Evolutionary conservation across 805 yeast genomes (phyloP).

Genomic region (Priceomyces castillae): DNA sequence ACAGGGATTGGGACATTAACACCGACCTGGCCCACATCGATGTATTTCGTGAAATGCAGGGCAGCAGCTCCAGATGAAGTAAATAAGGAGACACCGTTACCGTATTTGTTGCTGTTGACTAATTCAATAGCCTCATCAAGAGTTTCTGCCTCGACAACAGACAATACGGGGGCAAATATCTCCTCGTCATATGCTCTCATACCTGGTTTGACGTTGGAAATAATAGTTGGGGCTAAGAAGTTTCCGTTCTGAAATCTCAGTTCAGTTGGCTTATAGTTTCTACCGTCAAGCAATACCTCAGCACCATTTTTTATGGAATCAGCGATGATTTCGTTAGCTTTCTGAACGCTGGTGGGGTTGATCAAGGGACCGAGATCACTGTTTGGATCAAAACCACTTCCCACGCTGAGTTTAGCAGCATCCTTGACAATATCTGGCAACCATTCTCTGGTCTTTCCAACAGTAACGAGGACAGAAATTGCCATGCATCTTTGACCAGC

Average conservation of each 20-base stretch:
- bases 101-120: conserved; percentile 57
- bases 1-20: conserved; percentile 79
- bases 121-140: conserved; percentile 66
- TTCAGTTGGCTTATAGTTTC: conserved; percentile 42
- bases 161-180: conserved; percentile 73
- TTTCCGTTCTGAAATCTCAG: conserved; percentile 51
- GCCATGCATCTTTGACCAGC: conserved; percentile 88
- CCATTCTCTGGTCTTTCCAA: conserved; percentile 66
- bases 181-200: conserved; percentile 73
- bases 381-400: conserved; percentile 63
- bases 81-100: conserved; percentile 71
- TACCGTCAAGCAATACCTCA: conserved; percentile 60
- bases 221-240: conserved; percentile 70
- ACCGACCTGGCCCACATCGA: conserved; percentile 76
- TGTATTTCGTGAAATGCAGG: conserved; percentile 63
- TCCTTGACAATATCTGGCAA: conserved; percentile 54
- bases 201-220: conserved; percentile 61
- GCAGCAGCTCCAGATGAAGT: conserved; percentile 70
- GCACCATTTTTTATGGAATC: conserved; percentile 63
- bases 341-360: conserved; percentile 53
- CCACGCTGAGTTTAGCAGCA: conserved; percentile 56
- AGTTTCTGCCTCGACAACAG: conserved; percentile 58
- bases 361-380: conserved; percentile 74
- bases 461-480: conserved; percentile 68
- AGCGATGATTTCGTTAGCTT: conserved; percentile 54